phyloP scores from a whole-genome alignment of 1,284 basidiomycete genomes.

The Cryptococcus sp. region DNA sequence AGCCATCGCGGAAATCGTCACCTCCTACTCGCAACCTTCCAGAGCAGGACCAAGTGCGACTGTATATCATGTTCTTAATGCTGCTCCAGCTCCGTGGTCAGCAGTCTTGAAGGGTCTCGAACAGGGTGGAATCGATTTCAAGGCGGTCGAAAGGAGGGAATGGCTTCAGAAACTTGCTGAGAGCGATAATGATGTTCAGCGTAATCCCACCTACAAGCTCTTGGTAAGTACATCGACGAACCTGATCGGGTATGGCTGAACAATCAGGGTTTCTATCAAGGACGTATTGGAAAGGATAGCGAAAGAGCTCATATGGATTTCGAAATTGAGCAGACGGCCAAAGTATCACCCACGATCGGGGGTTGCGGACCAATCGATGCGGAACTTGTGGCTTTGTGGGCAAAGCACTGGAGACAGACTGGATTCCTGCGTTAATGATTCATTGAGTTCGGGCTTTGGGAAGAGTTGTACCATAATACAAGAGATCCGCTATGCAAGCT shows the following conservation, averaged over 20 bases:
- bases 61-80: constrained; percentile 70
- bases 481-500: too few relatives aligned
- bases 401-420: constrained; percentile 30
- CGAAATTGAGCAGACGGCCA: constrained; percentile 20
- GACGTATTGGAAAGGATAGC: constrained; percentile 24
- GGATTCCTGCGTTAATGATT: constrained; percentile 27
- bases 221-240: constrained; percentile 28
- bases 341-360: constrained; percentile 30
- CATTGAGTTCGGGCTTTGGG: background rate
- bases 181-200: constrained; percentile 49
- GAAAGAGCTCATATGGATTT: constrained; percentile 32
- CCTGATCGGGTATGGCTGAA: background rate
- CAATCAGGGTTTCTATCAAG: constrained; percentile 26
- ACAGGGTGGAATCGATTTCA: constrained; percentile 63
- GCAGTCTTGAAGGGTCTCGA: constrained; percentile 62
- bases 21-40: constrained; percentile 18
- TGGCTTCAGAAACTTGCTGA: constrained; percentile 53
- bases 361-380: constrained; percentile 16
- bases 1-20: constrained; percentile 54
- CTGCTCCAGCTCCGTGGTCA: constrained; percentile 49
- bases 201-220: constrained; percentile 56
- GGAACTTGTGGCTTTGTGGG: constrained; percentile 34
- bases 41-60: constrained; percentile 20
- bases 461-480: too few relatives aligned
- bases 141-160: constrained; percentile 62